phyloP scores from a whole-genome alignment of 176 grass and related monocot genomes.

The Aegilops tauschii region DNA sequence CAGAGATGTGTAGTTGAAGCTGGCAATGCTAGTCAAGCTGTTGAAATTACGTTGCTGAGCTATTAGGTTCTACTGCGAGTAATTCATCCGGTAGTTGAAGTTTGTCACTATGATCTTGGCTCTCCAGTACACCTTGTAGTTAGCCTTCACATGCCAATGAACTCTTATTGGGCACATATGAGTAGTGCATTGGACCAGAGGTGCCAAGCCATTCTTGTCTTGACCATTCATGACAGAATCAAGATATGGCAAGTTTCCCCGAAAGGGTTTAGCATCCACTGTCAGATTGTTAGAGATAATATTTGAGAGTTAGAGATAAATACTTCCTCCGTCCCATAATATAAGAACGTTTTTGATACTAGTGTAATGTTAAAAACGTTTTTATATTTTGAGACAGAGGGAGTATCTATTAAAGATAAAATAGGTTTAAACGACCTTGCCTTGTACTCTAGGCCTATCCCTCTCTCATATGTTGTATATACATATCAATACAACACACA shows the following conservation, averaged over 20 bases:
- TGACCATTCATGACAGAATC: slow-evolving; percentile 42
- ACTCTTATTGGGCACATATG: slow-evolving; percentile 87
- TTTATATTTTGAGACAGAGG: no score
- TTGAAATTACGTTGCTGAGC: slow-evolving; percentile 64
- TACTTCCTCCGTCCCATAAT: no score
- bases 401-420: no score
- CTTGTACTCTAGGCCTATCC: no score
- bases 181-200: slow-evolving; percentile 71
- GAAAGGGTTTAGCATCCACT: background rate
- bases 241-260: slow-evolving; percentile 61
- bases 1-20: slow-evolving; percentile 67
- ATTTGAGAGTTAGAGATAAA: no score
- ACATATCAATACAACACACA: no score
- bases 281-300: background rate
- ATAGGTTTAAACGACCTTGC: no score
- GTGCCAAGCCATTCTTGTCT: slow-evolving; percentile 46
- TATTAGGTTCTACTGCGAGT: slow-evolving; percentile 71
- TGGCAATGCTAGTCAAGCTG: slow-evolving; percentile 61
- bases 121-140: slow-evolving; percentile 70
- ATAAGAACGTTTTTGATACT: no score
- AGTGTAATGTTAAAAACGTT: no score
- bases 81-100: slow-evolving; percentile 83
- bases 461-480: no score
- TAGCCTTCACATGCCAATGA: slow-evolving; percentile 82
- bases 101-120: slow-evolving; percentile 68